Percentiles rank a stretch among this genome's conserved stretches.
These are phyloP conservation scores for Leccinum arenicola DNA, from an alignment of 768 basidiomycete genomes.

Conservation along the genomic window DNA sequence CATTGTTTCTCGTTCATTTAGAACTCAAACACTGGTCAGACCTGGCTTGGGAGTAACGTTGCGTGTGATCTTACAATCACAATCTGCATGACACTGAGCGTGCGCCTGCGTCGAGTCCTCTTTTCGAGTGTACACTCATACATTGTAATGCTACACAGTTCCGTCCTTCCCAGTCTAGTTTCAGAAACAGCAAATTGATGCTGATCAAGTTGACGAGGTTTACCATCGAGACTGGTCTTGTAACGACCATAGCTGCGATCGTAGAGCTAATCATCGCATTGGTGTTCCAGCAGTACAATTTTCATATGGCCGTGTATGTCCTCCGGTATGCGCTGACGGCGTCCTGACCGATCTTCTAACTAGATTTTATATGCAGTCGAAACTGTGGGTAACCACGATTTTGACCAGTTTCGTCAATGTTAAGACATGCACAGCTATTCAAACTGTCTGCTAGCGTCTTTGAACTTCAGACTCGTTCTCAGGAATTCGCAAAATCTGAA, in stretches of 20 bases:
- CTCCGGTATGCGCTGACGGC: neutral
- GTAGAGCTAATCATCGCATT: conserved; percentile 17
- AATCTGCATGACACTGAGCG: neutral
- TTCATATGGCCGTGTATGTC: conserved; percentile 22
- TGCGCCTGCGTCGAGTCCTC: neutral
- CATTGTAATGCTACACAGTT: conserved; percentile 9
- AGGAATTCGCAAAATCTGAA: neutral
- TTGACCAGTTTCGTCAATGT: neutral
- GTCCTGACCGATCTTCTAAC: neutral
- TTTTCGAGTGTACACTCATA: neutral
- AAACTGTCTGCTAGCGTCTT: neutral
- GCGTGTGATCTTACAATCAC: neutral
- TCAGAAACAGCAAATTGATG: neutral
- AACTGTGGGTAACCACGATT: neutral
- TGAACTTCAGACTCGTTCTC: neutral
- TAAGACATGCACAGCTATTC: neutral
- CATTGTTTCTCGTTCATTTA: neutral
- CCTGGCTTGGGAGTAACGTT: neutral
- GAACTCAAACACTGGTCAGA: neutral
- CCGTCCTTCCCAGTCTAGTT: conserved; percentile 6
- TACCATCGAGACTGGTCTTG: conserved; percentile 24
- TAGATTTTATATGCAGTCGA: neutral
- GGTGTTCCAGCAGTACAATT: neutral
- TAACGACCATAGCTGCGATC: conserved; percentile 17
- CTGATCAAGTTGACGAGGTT: conserved; percentile 17